These are phyloP conservation scores for Garcia nutans DNA, from an alignment of 345 rosid species.

Conservation along the genomic window DNA sequence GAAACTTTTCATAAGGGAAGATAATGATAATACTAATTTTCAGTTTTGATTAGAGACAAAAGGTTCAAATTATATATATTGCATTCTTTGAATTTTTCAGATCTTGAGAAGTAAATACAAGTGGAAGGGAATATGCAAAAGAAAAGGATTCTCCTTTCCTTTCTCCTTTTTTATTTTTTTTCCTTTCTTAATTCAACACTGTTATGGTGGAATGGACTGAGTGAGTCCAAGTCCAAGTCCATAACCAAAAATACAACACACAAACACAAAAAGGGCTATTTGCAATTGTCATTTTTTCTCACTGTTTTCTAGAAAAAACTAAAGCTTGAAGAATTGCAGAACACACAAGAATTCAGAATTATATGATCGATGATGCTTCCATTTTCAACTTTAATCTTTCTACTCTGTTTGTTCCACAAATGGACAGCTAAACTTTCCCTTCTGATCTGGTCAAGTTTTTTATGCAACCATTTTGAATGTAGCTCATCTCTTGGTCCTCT, in stretches of 20 bases:
- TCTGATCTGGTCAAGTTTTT: slow-evolving; percentile 47
- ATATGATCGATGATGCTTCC: slow-evolving; percentile 63
- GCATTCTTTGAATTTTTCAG: neutral
- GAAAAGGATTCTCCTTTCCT: slow-evolving; percentile 11
- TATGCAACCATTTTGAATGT: slow-evolving; percentile 47
- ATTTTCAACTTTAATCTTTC: slow-evolving; percentile 50
- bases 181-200: neutral
- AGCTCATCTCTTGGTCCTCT: slow-evolving; percentile 38
- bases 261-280: neutral
- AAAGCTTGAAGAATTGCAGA: slow-evolving; percentile 51
- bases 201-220: slow-evolving; percentile 6
- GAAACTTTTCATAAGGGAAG: neutral
- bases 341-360: slow-evolving; percentile 55
- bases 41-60: neutral
- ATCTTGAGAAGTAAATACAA: neutral
- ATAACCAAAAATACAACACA: neutral
- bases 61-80: neutral
- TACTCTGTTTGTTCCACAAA: slow-evolving; percentile 88
- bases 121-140: neutral
- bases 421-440: slow-evolving; percentile 62
- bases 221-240: slow-evolving; percentile 25
- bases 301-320: slow-evolving; percentile 24
- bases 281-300: neutral
- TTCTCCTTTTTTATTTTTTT: neutral
- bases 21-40: neutral